Evolutionary conservation across 345 rosid species (phyloP), one percentile per base, ranked within the genome.

Genomic region (Syzygium grande): DNA sequence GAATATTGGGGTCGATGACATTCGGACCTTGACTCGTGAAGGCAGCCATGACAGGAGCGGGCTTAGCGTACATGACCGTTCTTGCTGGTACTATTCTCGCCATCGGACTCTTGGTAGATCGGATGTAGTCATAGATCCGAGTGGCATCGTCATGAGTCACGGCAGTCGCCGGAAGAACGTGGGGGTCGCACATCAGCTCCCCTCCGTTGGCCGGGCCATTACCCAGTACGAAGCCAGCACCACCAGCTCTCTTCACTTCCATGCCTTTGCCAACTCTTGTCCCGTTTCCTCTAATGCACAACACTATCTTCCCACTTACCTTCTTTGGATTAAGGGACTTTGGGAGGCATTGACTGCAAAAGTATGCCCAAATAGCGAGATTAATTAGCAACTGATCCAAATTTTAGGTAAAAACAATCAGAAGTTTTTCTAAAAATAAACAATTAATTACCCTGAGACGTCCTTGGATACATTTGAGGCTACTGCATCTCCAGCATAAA

Each of bases 21-120:
- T 88, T 96, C 3, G 99, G 99, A 38, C 99, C 99, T 22, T 94
- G 93, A 51, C 98, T 92, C n/a, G 94, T 89, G 92, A 97, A 97
- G 5, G 90, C 88, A 56, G 99, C 94, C 94, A 95, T 90, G 54
- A 84, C 84, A 2, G 99, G 99, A 85, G 99, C 96, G 2, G 98
- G 94, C 53, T 88, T 86, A 29, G 86, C 38, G 86, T 92, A 85
- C 84, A 93, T 89, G 25, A 87, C 89, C 7, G 99, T 96, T 15
- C 38, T 90, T 8, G 94, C 94, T 3, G 89, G 90, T 51, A 59
- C 86, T 68, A 97, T 91, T 12, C 46, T 84, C 3, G 98, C 99
- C 51, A 23, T 89, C 5, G 99, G 95, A 6, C 91, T 91, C 86
- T 85, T 88, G 86, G 93, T 91, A 68, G 96, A 92, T n/a, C 88